phyloP scores from a whole-genome alignment of 2,329 filamentous ascomycete species.

The Ploettnerulaceae sp. region DNA sequence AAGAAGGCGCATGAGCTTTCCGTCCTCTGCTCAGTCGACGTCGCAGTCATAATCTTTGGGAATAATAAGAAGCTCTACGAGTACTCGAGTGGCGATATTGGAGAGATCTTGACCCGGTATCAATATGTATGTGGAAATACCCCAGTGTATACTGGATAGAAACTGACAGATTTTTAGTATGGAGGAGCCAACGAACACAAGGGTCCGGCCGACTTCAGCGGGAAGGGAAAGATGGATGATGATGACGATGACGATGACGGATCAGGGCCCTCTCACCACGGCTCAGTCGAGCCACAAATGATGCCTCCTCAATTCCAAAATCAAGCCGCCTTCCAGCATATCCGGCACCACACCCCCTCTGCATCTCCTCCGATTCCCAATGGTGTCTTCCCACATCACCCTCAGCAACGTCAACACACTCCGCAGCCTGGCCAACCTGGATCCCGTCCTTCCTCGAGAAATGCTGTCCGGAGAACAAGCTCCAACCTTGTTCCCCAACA shows the following conservation, averaged over 20 bases:
- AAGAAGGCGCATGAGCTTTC: slow-evolving; percentile 99
- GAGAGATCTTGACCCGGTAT: slow-evolving; percentile 80
- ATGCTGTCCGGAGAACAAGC: slow-evolving; percentile 69
- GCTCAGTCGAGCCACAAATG: slow-evolving; percentile 49
- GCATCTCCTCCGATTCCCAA: slow-evolving; percentile 81
- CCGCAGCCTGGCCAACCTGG: slow-evolving; percentile 73
- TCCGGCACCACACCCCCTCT: slow-evolving; percentile 77
- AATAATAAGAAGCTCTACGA: slow-evolving; percentile 99
- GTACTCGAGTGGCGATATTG: slow-evolving; percentile 92
- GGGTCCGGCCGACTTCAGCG: slow-evolving; percentile 86
- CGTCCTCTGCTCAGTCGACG: slow-evolving; percentile 95
- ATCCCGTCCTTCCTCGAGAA: slow-evolving; percentile 75
- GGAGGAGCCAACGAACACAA: slow-evolving; percentile 94
- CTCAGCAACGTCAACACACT: slow-evolving; percentile 64
- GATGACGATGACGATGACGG: slow-evolving; percentile 74
- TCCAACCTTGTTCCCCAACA: slow-evolving; percentile 67
- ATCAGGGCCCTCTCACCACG: slow-evolving; percentile 52
- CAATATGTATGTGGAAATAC: slow-evolving; percentile 67
- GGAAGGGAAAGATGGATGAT: slow-evolving; percentile 69
- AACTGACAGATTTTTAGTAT: slow-evolving; percentile 54
- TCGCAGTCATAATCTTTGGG: slow-evolving; percentile 97
- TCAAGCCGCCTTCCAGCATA: slow-evolving; percentile 68
- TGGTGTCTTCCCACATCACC: slow-evolving; percentile 36
- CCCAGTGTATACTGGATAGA: not conserved
- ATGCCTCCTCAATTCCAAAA: slow-evolving; percentile 67